These are phyloP conservation scores for Penicillium egyptiacum DNA, from an alignment of 495 filamentous ascomycete genomes.

Conservation along the genomic window DNA sequence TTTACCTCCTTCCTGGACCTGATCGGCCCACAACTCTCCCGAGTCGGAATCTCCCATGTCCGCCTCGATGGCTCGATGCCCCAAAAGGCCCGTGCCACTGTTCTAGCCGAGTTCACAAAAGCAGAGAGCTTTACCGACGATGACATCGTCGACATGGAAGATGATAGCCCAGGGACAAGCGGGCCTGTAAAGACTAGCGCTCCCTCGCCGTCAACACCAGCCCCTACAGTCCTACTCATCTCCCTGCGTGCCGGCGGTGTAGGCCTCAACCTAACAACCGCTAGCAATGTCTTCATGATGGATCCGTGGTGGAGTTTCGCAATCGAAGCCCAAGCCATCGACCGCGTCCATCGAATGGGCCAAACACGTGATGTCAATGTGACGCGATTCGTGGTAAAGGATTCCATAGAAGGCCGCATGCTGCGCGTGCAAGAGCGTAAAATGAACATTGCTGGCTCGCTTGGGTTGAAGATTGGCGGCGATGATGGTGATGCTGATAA, in stretches of 20 bases:
- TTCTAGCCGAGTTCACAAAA: constrained; percentile 67
- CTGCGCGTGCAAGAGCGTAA: constrained; percentile 91
- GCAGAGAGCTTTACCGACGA: constrained; percentile 40
- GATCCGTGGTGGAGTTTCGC: constrained; percentile 99
- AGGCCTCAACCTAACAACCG: constrained; percentile 86
- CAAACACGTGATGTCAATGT: constrained; percentile 85
- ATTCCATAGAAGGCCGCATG: constrained; percentile 94
- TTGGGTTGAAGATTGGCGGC: constrained; percentile 71
- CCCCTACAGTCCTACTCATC: constrained; percentile 65
- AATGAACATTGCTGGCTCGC: constrained; percentile 77
- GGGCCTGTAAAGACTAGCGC: constrained; percentile 27
- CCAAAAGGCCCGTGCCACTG: constrained; percentile 76
- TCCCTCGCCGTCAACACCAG: constrained; percentile 22
- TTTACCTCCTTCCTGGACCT: constrained; percentile 96
- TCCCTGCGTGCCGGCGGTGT: constrained; percentile 91
- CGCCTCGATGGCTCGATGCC: constrained; percentile 89
- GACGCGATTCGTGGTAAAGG: constrained; percentile 79
- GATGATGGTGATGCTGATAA: constrained; percentile 86
- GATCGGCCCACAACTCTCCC: constrained; percentile 72
- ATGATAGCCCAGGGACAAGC: constrained; percentile 11
- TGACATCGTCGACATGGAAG: constrained; percentile 36
- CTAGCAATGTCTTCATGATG: constrained; percentile 94
- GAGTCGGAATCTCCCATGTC: constrained; percentile 71
- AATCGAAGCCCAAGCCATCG: constrained; percentile 95
- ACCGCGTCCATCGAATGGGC: constrained; percentile 98